Evolutionary conservation across 371 early-diverging fungal species (phyloP).

Genomic region (Mortierella sp.): DNA sequence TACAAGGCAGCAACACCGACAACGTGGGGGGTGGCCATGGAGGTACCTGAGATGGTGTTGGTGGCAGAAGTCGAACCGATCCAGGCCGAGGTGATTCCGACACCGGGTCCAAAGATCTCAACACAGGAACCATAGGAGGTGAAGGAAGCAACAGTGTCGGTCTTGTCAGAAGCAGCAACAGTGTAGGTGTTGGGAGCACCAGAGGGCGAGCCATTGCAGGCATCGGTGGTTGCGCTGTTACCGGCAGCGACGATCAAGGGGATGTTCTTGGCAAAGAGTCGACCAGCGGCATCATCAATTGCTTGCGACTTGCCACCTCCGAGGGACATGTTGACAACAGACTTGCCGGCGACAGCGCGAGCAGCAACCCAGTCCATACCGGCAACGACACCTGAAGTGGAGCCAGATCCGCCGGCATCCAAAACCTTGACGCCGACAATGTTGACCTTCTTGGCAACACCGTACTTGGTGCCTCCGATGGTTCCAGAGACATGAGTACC

Average conservation of each 20-base stretch:
- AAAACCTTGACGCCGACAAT: constrained; percentile 73
- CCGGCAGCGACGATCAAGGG: constrained; percentile 85
- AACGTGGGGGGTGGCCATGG: constrained; percentile 64
- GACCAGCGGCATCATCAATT: constrained; percentile 54
- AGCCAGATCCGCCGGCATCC: constrained; percentile 53
- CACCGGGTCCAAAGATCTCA: constrained; percentile 66
- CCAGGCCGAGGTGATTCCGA: constrained; percentile 51
- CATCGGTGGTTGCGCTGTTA: constrained; percentile 70
- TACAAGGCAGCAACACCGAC: constrained; percentile 59
- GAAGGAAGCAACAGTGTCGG: constrained; percentile 61
- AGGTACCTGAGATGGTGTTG: constrained; percentile 59
- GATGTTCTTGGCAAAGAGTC: constrained; percentile 40
- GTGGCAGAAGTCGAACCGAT: constrained; percentile 32
- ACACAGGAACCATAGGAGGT: constrained; percentile 72
- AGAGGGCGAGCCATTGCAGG: constrained; percentile 78
- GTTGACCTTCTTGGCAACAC: constrained; percentile 64
- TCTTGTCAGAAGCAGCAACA: constrained; percentile 73
- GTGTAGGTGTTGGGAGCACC: constrained; percentile 72
- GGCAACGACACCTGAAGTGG: constrained; percentile 50
- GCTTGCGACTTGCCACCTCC: constrained; percentile 62
- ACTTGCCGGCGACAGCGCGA: constrained; percentile 40
- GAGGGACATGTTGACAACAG: constrained; percentile 67
- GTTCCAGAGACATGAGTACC: constrained; percentile 72
- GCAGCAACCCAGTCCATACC: constrained; percentile 55
- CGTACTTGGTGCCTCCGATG: constrained; percentile 64